Evolutionary conservation across 2,329 filamentous ascomycete genomes (phyloP).

Genomic region (Eurotiales sp.): DNA sequence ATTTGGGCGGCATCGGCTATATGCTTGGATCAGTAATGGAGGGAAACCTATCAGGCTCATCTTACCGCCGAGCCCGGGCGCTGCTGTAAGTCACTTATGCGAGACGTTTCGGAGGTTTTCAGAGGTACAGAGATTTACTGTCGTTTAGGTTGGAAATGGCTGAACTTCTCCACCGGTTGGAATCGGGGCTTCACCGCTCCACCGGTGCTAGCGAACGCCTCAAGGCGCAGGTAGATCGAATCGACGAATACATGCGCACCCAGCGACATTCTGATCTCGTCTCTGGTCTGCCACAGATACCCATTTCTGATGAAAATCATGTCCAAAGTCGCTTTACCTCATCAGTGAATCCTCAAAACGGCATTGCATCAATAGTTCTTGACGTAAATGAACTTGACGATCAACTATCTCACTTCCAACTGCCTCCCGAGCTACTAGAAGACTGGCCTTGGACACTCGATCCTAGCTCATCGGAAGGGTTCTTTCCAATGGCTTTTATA

Average conservation of each 20-base stretch:
- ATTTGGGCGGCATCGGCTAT: constrained; percentile 47
- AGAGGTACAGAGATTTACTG: background rate
- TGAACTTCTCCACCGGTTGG: constrained; percentile 44
- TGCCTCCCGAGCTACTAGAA: constrained; percentile 39
- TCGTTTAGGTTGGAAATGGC: constrained; percentile 36
- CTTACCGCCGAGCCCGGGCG: constrained; percentile 40
- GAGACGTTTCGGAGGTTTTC: too few species aligned
- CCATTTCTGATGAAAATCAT: constrained; percentile 13
- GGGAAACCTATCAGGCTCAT: constrained; percentile 39
- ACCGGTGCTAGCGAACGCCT: constrained; percentile 39
- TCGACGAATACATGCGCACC: constrained; percentile 43
- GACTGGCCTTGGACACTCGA: constrained; percentile 41
- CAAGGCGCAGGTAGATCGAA: constrained; percentile 39
- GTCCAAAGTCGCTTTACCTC: constrained; percentile 11
- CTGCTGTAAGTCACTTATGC: constrained; percentile 28
- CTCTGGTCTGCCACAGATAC: background rate
- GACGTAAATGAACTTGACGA: constrained; percentile 15
- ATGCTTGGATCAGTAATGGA: constrained; percentile 50
- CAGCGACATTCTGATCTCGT: constrained; percentile 19
- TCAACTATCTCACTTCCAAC: constrained; percentile 33
- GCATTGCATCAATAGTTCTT: background rate
- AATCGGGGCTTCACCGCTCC: constrained; percentile 38
- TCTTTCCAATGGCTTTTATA: too few species aligned
- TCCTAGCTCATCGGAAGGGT: background rate
- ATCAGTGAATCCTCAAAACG: background rate